phyloP scores from a whole-genome alignment of 129 eudicot species.

The Erigeron canadensis region DNA sequence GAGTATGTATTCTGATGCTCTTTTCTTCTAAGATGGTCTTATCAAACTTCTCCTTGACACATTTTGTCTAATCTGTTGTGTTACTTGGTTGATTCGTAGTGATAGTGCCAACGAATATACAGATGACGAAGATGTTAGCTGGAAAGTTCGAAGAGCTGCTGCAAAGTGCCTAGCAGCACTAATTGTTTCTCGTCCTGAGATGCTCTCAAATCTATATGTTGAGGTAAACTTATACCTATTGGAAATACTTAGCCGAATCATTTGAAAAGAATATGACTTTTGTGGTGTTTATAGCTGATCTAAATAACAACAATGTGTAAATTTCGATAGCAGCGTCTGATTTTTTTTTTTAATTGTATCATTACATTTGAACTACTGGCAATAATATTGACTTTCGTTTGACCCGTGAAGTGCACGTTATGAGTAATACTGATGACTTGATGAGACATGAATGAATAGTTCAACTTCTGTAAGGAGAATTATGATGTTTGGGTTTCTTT shows the following conservation, averaged over 20 bases:
- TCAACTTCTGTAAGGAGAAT: not conserved
- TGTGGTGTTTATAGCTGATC: not conserved
- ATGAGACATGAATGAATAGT: not conserved
- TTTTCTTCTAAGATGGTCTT: not conserved
- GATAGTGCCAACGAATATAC: conserved; percentile 96
- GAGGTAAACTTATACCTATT: conserved; percentile 53
- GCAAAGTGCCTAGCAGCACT: conserved; percentile 90
- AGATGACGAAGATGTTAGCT: conserved; percentile 95
- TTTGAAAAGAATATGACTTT: not conserved
- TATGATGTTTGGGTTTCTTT: conserved; percentile 8
- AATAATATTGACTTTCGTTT: not conserved
- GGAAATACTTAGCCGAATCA: conserved; percentile 5
- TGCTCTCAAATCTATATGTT: conserved; percentile 71
- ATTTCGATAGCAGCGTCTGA: not conserved
- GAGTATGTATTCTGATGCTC: conserved; percentile 62
- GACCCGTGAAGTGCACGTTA: not conserved
- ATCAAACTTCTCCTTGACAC: not conserved
- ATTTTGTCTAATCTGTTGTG: conserved; percentile 25
- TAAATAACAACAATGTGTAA: not conserved
- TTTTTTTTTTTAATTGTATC: not conserved
- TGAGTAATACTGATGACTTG: not conserved
- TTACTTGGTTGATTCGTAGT: conserved; percentile 46
- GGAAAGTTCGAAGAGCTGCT: conserved; percentile 98
- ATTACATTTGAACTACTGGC: conserved; percentile 1
- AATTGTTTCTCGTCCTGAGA: conserved; percentile 94